phyloP scores from a whole-genome alignment of 768 basidiomycete species.

The Calocybe cyanea region DNA sequence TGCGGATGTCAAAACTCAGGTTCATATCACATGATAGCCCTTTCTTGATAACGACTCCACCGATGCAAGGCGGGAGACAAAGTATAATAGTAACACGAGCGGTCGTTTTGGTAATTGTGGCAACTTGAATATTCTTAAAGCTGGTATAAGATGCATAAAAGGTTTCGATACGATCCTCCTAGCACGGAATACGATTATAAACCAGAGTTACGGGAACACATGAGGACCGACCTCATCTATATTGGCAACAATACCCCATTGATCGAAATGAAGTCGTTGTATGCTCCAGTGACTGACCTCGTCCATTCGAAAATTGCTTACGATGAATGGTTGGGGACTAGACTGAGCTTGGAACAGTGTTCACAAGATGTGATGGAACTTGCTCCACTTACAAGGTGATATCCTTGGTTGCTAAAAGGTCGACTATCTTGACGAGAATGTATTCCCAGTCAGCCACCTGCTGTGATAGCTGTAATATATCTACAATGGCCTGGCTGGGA shows the following conservation, averaged over 20 bases:
- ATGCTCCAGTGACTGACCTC: conserved; percentile 27
- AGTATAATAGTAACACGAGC: conserved; percentile 28
- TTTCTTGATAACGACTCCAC: conserved; percentile 20
- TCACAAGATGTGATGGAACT: not conserved
- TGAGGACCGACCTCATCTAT: conserved; percentile 32
- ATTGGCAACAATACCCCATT: conserved; percentile 46
- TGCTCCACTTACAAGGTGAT: conserved; percentile 41
- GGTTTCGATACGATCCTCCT: conserved; percentile 48
- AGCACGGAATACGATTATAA: not conserved
- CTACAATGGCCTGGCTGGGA: conserved; percentile 33
- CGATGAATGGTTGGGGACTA: conserved; percentile 61
- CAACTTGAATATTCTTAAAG: conserved; percentile 22
- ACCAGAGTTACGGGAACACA: not conserved
- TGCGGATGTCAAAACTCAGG: conserved; percentile 37
- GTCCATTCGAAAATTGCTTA: conserved; percentile 35
- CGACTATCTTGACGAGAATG: conserved; percentile 43
- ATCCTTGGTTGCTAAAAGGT: conserved; percentile 41
- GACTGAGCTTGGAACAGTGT: not conserved
- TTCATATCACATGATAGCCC: conserved; percentile 16
- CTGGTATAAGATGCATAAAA: conserved; percentile 40
- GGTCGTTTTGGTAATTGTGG: conserved; percentile 21
- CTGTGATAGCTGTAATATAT: conserved; percentile 35
- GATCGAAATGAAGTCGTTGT: conserved; percentile 52
- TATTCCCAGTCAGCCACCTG: conserved; percentile 49
- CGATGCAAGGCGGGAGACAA: conserved; percentile 37